Conservation (phyloP, 2,329 filamentous ascomycete species). For the Colletotrichum camelliae region DNA sequence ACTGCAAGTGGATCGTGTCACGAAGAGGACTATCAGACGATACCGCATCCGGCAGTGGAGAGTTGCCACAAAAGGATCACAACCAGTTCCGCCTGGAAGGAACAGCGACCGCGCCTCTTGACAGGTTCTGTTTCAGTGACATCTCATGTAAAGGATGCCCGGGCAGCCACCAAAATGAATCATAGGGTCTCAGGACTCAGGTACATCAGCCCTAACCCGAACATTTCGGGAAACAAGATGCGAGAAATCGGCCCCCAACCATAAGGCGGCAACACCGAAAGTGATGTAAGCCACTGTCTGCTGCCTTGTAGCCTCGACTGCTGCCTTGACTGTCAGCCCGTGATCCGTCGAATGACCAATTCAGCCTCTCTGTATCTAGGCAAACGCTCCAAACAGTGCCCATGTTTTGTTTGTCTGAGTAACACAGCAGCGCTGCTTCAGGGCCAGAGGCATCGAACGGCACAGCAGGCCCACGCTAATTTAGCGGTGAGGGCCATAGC, state of each 20-base stretch:
- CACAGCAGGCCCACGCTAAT: background rate
- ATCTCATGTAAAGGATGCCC: background rate
- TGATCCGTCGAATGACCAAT: background rate
- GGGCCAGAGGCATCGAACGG: background rate
- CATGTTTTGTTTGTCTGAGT: background rate
- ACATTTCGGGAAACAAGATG: background rate
- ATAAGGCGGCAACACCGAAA: background rate
- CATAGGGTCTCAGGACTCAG: background rate
- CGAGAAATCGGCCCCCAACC: background rate
- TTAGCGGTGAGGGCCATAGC: background rate
- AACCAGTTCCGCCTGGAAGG: background rate
- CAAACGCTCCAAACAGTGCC: background rate
- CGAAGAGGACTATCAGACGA: background rate
- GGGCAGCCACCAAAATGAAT: background rate
- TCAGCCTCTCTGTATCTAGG: background rate
- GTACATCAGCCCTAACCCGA: background rate
- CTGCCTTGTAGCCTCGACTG: background rate
- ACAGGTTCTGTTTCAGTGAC: background rate
- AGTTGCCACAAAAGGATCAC: background rate
- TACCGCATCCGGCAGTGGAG: background rate
- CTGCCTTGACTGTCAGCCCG: background rate
- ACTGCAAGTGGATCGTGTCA: background rate
- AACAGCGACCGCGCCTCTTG: background rate
- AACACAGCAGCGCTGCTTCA: background rate
- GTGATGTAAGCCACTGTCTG: background rate